Base-by-base conservation (phyloP, 371 early-diverging fungal genomes). In the Rhizopus delemar region DNA sequence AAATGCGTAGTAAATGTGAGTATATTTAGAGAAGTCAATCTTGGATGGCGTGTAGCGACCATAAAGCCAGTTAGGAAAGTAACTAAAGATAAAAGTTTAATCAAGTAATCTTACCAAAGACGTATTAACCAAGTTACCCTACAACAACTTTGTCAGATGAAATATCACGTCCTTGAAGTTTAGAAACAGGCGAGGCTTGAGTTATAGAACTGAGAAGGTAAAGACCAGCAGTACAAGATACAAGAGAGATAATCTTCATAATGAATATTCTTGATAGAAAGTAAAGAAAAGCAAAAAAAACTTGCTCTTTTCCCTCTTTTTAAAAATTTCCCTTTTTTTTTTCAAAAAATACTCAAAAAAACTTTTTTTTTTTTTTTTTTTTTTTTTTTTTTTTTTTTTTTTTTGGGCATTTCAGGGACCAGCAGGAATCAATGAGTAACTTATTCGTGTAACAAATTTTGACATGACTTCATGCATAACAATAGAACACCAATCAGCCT, bases 1-100 rank as follows among this genome's bases (percentile, higher is more conserved):
- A 57, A 78, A 78, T 5, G 78, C 78, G 36, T 62, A 51, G 63
- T 85, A 81, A 63, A 85, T 78, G 56, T 85, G 86, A 13, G 87
- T 85, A 56, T 84, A 80, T 59, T 82, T 82, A 8, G 59, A 49
- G 46, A 69, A 78, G 55, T 71, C 66, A 65, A 87, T 70, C 22
- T 69, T 73, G 45, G 80, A 63, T 36, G 62, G 56, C 13, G 57
- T 53, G 28, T 59, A 69, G 13, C 62, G 59, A 55, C 62, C 58
- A 31, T 59, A 62, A 38, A 53, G 64, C 75, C 75, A 75, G 48
- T 75, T 75, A 29, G 75, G 75, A 34, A 73, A 73, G 57, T 73
- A 73, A 15, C 73, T 56, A 33, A 32, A 38, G 3, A 22, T 41
- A 46, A 48, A 39, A 33, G 32, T 12, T 9, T 48, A 43, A 5